phyloP scores from a whole-genome alignment of 129 eudicot genomes.

The Calendula officinalis region DNA sequence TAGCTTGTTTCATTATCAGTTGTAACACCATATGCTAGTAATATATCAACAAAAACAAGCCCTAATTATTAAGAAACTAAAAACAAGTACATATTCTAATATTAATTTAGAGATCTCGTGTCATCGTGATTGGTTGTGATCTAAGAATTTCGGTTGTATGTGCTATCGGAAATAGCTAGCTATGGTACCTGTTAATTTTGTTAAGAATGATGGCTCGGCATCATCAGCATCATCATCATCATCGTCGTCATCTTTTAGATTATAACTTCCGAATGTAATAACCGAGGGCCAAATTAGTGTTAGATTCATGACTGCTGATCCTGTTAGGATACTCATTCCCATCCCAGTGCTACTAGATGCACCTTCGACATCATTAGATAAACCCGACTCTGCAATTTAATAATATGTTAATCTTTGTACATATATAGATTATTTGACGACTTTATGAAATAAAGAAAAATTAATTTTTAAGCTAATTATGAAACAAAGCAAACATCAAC shows the following conservation, averaged over 20 bases:
- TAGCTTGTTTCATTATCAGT: constrained; percentile 48
- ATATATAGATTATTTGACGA: too few species aligned
- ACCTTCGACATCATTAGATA: constrained; percentile 32
- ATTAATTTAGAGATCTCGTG: not conserved
- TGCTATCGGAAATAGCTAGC: not conserved
- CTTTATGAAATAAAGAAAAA: too few species aligned
- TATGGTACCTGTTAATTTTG: constrained; percentile 25
- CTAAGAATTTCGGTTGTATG: too few species aligned
- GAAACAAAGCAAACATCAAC: too few species aligned
- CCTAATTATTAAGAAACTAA: constrained; percentile 5
- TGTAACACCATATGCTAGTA: constrained; percentile 32
- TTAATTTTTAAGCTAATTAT: too few species aligned
- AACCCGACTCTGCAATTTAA: constrained; percentile 25
- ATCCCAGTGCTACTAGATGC: constrained; percentile 37
- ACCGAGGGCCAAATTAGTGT: constrained; percentile 65
- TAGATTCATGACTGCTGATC: constrained; percentile 55
- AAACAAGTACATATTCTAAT: not conserved
- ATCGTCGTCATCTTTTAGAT: constrained; percentile 31
- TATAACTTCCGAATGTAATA: constrained; percentile 51
- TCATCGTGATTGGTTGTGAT: not conserved
- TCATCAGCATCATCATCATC: not conserved
- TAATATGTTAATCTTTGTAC: not conserved
- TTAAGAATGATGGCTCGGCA: constrained; percentile 25
- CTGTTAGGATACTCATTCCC: constrained; percentile 59
- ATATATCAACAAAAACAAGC: not conserved